Base-by-base conservation (phyloP, 2,329 filamentous ascomycete species). In the Berkeleyomyces basicola region DNA sequence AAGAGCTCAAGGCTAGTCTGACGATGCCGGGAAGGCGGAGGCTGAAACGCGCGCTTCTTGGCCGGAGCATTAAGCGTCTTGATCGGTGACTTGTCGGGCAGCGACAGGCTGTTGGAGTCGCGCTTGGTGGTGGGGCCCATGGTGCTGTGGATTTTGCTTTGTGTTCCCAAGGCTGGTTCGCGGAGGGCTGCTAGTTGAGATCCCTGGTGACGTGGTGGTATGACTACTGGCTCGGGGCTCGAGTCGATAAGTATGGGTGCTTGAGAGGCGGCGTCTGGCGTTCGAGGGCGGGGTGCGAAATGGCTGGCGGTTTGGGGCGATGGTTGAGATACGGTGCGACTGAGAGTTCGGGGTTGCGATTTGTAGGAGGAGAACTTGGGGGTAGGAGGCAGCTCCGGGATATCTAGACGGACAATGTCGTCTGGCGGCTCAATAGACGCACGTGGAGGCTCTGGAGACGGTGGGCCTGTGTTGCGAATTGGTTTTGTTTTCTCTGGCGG, bases 1-100 rank as follows among this genome's bases (percentile, higher is more conserved):
- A 61, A 64, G 31, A 64, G n/a, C n/a, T 64, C 59, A n/a, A 61
- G 42, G 37, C 53, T 59, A n/a, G 59, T 44, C 53, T 58, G 59
- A 4, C 63, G 59, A 7, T 7, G 40, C 40, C 7, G 40, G 7
- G 42, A 4, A 7, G 31, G 42, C 23, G 63, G 63, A 31, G 43
- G 63, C 7, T 47, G n/a, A 23, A 58, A 33, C 11, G 59, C 59
- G 5, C 59, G 51, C 23, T 61, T 64, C 44, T 61, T 61, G 10
- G 43, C 43, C 10, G 42, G 49, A 11, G 23, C 23, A 39, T 43
- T 40, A 9, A 49, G 31, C 4, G 33, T 3, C 31, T 53, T 53
- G 33, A 39, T 7, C 33, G 43, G 58, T 10, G 58, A 47, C 58
- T 40, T 49, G 43, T 44, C 58, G 9, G 58, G 37, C 2, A 42